Conservation (phyloP, 768 basidiomycete genomes). For the Mycena kentingensis region DNA sequence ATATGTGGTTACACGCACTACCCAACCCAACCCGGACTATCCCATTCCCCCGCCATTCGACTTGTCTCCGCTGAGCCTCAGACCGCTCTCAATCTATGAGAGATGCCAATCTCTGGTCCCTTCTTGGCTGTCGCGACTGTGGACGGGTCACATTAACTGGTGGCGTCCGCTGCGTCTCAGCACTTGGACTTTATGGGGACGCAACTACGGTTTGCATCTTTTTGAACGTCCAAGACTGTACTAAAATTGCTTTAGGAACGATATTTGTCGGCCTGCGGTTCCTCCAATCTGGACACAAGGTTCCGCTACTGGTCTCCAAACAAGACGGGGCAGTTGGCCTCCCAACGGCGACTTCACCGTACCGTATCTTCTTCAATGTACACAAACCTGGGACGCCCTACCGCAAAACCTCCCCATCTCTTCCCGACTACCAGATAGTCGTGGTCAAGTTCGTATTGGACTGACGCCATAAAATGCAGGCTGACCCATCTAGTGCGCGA, state of each 20-base stretch:
- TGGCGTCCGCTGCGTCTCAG: slow-evolving; percentile 63
- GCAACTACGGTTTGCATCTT: slow-evolving; percentile 53
- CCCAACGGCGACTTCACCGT: slow-evolving; percentile 49
- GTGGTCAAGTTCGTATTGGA: slow-evolving; percentile 71
- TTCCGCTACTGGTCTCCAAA: slow-evolving; percentile 44
- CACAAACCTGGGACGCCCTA: slow-evolving; percentile 91
- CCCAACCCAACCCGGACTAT: slow-evolving; percentile 57
- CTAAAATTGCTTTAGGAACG: slow-evolving; percentile 47
- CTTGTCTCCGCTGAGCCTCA: slow-evolving; percentile 15
- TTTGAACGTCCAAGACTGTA: neutral
- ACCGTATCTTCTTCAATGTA: slow-evolving; percentile 83
- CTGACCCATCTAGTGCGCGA: slow-evolving; percentile 58
- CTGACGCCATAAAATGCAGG: neutral
- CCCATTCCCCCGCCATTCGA: slow-evolving; percentile 45
- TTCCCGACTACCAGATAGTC: slow-evolving; percentile 84
- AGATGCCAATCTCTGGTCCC: slow-evolving; percentile 39
- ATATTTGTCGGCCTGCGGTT: slow-evolving; percentile 73
- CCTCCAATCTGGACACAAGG: slow-evolving; percentile 64
- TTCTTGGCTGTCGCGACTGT: slow-evolving; percentile 34
- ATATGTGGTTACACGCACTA: slow-evolving; percentile 81
- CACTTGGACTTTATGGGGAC: slow-evolving; percentile 49
- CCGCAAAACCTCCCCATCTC: slow-evolving; percentile 72
- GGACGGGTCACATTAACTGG: slow-evolving; percentile 52
- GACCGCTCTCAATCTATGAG: slow-evolving; percentile 33
- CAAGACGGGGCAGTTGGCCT: slow-evolving; percentile 18